Evolutionary conservation across 139 green algal species (phyloP), one percentile per base, ranked within the genome.

Genomic region (Pseudopediastrum boryanum): DNA sequence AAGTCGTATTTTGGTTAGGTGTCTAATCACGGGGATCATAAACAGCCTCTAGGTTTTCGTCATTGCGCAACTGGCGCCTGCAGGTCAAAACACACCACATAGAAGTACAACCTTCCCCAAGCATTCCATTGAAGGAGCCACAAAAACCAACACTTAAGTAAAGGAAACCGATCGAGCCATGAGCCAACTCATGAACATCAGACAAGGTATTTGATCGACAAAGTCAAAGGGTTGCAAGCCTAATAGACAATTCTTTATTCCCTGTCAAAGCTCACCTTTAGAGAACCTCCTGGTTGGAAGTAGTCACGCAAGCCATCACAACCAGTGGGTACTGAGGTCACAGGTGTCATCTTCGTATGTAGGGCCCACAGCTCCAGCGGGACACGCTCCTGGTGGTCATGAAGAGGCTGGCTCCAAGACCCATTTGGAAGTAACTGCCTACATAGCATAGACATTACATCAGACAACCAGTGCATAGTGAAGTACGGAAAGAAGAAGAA

Each of bases 41-140:
- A 88, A 88, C 83, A 88, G 83, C 83, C 83, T 88, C 83, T 85
- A 81, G 67, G 51, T 43, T 81, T 19, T 88, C 80, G 58, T 88
- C 83, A 88, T 44, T 54, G 83, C 79, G 83, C 83, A 74, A 29
- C 66, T 61, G 66, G 43, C 50, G 66, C 66, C 33, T n/a, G 23
- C 23, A 39, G 10, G 35, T n/a, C 25, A 23, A 16, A 8, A 19
- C 56, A 66, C 9, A 66, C 21, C 31, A 8, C 21, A 66, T 9
- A 66, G 10, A 19, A 66, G n/a, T 10, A 66, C 23, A 29, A n/a
- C 56, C 9, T n/a, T 16, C 10, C 23, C 10, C 5, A 31, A 51
- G 10, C 27, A 41, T 1, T 33, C 25, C n/a, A n/a, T n/a, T n/a
- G n/a, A n/a, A n/a, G n/a, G n/a, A n/a, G n/a, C n/a, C n/a, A n/a